Conservation (phyloP, 1,139 yeast genomes). For the Taiozyma onychis region DNA sequence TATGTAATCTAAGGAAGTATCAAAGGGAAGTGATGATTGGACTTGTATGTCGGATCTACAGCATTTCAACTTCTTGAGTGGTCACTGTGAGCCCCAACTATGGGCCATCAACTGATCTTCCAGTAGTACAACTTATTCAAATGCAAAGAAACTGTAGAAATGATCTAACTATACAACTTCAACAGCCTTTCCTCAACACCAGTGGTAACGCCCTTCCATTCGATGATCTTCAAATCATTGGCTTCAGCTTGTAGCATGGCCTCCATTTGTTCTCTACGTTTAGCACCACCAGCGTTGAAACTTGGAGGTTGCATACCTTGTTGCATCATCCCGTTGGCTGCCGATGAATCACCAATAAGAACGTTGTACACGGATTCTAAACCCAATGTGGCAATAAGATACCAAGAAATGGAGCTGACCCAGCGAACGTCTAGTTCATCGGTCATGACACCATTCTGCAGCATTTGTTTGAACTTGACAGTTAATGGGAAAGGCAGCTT, state of each 20-base stretch:
- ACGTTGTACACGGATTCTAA: conserved; percentile 75
- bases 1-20: background rate
- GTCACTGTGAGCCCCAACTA: no score
- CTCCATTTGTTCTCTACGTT: conserved; percentile 45
- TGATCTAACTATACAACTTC: conserved; percentile 23
- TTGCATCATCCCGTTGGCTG: conserved; percentile 38
- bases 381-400: conserved; percentile 84
- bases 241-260: conserved; percentile 66
- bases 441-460: conserved; percentile 84
- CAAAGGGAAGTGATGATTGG: no score
- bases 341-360: conserved; percentile 50
- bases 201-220: conserved; percentile 52
- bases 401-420: conserved; percentile 98
- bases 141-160: background rate
- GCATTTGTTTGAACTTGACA: conserved; percentile 82
- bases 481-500: conserved; percentile 81
- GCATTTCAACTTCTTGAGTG: no score
- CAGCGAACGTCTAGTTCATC: conserved; percentile 84
- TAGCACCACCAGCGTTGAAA: conserved; percentile 10
- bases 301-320: conserved; percentile 39
- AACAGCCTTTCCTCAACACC: conserved; percentile 64
- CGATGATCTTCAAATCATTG: conserved; percentile 65
- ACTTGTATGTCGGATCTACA: no score
- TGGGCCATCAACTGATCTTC: no score
- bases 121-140: background rate